Base-by-base conservation (phyloP, 164 flowering plant genomes). In the Tetracentron sinense region DNA sequence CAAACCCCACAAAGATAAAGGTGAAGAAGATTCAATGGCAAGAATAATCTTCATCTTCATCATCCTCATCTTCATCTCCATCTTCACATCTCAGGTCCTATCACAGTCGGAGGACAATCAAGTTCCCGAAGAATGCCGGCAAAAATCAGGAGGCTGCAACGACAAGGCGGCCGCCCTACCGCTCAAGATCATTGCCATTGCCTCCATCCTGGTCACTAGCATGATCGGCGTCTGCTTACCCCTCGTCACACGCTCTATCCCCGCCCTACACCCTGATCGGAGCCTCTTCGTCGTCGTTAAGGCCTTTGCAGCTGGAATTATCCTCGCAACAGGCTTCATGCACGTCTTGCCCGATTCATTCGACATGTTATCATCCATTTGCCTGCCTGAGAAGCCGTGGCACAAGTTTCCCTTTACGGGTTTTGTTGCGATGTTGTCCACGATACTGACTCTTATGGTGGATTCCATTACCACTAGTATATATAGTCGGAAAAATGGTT, bases 321-420 rank as follows among this genome's bases (percentile, higher is more conserved):
- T 75, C 21, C 73, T 75, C 0, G 75, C 72, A 1, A 74, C 77
- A 0, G 77, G 77, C 15, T 69, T 68, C 51, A 68, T 75, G 75
- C 78, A 75, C 23, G 75, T 75, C 0, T 44, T 75, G 58, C 78
- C 75, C 0, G 78, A 75, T 42, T 68, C 78, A 0, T 75, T 75
- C 25, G 70, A 72, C 28, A 49, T 59, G 61, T 54, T 72, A 46
- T 51, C 56, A 23, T 72, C 78, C 1, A 47, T 23, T 27, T 75
- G 75, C 58, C 35, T 75, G 71, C 31, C 68, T 1, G 68, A 65
- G 2, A 58, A 67, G n/a, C 78, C 78, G 6, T 75, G 78, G 75
- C 67, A 62, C 31, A 72, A 72, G 51, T 75, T 75, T 23, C 78
- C 78, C 1, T 75, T 75, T n/a, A 65, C 75, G 0, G 72, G 72